Evolutionary conservation across 75 land plant genomes (phyloP).

Genomic region (Cryptomeria japonica): DNA sequence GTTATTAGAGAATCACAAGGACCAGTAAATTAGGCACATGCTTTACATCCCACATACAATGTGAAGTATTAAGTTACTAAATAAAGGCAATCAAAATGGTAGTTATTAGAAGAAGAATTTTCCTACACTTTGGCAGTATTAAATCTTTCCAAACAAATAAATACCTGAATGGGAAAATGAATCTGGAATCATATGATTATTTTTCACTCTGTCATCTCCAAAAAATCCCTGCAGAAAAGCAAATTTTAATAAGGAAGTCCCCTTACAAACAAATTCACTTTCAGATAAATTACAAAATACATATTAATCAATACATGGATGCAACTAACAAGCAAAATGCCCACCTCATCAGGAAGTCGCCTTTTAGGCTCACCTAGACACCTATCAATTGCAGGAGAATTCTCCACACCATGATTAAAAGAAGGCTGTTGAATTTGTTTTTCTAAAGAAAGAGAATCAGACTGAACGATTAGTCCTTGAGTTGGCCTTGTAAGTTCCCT

Average conservation of each 20-base stretch:
- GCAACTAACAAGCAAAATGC: background rate
- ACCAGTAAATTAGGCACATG: background rate
- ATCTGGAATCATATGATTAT: constrained; percentile 6
- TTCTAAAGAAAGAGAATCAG: constrained; percentile 39
- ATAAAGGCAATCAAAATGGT: background rate
- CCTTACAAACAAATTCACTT: background rate
- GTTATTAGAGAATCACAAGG: too few species aligned
- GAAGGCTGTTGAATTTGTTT: constrained; percentile 32
- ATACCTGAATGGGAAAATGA: constrained; percentile 15
- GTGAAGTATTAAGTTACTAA: background rate
- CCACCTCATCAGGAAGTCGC: constrained; percentile 38
- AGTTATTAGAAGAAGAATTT: background rate
- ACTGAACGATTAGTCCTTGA: constrained; percentile 33
- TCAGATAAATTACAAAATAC: background rate
- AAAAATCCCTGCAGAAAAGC: constrained; percentile 21
- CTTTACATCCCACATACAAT: background rate
- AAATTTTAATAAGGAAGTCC: background rate
- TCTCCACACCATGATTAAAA: constrained; percentile 19
- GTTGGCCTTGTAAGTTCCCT: constrained; percentile 32
- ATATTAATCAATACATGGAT: background rate
- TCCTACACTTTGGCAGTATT: background rate
- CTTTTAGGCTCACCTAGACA: constrained; percentile 12
- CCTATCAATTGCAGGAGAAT: constrained; percentile 11
- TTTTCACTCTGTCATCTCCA: constrained; percentile 23
- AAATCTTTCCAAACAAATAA: background rate